Evolutionary conservation across 306 rosid species (phyloP).

Genomic region (Corylus americana): DNA sequence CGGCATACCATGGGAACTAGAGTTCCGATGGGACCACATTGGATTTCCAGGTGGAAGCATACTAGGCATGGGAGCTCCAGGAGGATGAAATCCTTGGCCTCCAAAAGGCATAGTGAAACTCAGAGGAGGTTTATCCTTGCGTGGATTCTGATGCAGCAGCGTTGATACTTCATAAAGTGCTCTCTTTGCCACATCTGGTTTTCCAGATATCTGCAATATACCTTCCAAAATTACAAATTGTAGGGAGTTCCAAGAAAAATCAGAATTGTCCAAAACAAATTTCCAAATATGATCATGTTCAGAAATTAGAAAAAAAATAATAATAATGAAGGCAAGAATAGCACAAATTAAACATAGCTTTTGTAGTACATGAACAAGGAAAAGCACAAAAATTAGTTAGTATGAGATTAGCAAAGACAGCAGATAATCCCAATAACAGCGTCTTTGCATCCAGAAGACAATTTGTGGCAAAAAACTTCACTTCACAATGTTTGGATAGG

Average conservation of each 20-base stretch:
- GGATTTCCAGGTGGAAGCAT: constrained; percentile 29
- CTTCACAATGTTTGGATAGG: not conserved
- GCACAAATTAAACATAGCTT: not conserved
- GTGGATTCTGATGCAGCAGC: constrained; percentile 40
- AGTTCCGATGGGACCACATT: constrained; percentile 25
- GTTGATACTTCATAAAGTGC: constrained; percentile 40
- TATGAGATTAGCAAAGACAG: not conserved
- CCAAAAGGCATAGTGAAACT: constrained; percentile 24
- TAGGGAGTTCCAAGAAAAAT: constrained; percentile 6
- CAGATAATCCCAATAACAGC: not conserved
- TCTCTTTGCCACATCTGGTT: constrained; percentile 30
- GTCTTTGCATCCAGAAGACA: not conserved
- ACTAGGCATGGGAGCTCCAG: constrained; percentile 16
- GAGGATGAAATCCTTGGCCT: constrained; percentile 31
- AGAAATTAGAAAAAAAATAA: not conserved
- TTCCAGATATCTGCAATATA: constrained; percentile 40
- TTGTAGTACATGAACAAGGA: not conserved
- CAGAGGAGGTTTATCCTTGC: constrained; percentile 33
- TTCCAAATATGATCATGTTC: constrained; percentile 4
- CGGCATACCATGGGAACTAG: constrained; percentile 11
- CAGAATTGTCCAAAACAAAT: not conserved
- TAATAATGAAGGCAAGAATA: too few species aligned
- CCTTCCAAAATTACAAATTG: constrained; percentile 19
- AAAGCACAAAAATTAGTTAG: not conserved
- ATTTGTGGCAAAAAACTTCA: not conserved